These are phyloP conservation scores for Hortiboletus rubellus DNA, from an alignment of 1,284 basidiomycete species.

Conservation along the genomic window DNA sequence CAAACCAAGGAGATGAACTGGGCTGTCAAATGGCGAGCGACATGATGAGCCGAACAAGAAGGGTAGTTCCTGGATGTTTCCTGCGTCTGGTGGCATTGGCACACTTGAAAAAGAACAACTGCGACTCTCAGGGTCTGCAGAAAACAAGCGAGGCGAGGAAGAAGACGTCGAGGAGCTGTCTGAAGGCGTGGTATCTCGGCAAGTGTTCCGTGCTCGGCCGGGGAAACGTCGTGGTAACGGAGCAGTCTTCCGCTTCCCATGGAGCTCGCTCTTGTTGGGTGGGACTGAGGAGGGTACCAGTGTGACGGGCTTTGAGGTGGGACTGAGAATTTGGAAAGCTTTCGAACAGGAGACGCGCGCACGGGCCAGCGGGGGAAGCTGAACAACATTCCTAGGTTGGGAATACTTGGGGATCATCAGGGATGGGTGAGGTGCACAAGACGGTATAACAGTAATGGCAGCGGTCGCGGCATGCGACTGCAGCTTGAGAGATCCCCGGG, in stretches of 20 bases:
- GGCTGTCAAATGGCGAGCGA: not conserved
- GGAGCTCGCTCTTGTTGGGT: not conserved
- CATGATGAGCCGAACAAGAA: not conserved
- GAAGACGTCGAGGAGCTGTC: constrained; percentile 10
- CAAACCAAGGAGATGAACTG: not conserved
- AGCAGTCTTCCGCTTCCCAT: constrained; percentile 7
- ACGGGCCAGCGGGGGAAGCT: not conserved
- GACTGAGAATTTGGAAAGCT: constrained; percentile 5
- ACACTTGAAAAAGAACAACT: constrained; percentile 5
- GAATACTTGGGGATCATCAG: not conserved
- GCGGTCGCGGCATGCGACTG: constrained; percentile 14
- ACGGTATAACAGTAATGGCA: constrained; percentile 23
- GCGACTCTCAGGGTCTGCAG: not conserved
- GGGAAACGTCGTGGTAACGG: constrained; percentile 11
- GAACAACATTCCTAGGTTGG: not conserved
- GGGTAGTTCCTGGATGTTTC: constrained; percentile 1
- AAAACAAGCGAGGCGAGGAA: constrained; percentile 1
- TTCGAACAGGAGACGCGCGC: not conserved
- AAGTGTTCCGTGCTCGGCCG: not conserved
- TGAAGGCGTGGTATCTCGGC: constrained; percentile 6
- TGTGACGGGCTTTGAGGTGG: constrained; percentile 9
- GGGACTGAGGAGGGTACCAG: constrained; percentile 4
- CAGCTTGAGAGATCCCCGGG: not conserved
- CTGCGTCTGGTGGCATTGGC: not conserved
- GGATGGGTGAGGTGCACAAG: constrained; percentile 24